Conservation (phyloP, 176 grass and related monocot species). For the Cymbopogon citratus region DNA sequence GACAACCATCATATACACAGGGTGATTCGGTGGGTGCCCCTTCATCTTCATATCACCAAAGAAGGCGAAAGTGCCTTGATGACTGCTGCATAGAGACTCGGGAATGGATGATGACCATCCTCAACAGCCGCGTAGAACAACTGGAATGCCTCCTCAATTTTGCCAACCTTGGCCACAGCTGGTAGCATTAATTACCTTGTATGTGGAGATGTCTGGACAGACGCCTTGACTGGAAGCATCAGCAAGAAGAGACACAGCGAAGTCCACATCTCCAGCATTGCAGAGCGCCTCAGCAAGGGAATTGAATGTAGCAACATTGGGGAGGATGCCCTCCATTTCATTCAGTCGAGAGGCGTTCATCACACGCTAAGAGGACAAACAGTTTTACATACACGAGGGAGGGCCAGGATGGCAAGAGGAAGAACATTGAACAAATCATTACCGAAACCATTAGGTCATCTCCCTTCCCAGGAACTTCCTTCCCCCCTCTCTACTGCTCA, state of each 20-base stretch:
- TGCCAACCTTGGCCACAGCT: slow-evolving; percentile 74
- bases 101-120: slow-evolving; percentile 75
- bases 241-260: slow-evolving; percentile 53
- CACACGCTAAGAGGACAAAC: too few relatives aligned
- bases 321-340: slow-evolving; percentile 51
- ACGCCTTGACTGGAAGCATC: slow-evolving; percentile 64
- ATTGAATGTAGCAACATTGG: slow-evolving; percentile 86
- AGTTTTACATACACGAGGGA: too few relatives aligned
- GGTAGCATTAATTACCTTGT: slow-evolving; percentile 87
- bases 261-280: slow-evolving; percentile 54
- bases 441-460: too few relatives aligned
- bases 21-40: slow-evolving; percentile 64
- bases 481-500: too few relatives aligned
- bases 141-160: slow-evolving; percentile 69
- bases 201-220: slow-evolving; percentile 89
- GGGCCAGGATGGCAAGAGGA: too few relatives aligned
- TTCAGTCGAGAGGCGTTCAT: too few relatives aligned
- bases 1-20: slow-evolving; percentile 91
- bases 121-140: slow-evolving; percentile 75
- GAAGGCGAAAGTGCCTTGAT: slow-evolving; percentile 71
- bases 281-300: slow-evolving; percentile 80
- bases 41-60: slow-evolving; percentile 83
- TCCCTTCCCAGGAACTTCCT: too few relatives aligned
- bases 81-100: slow-evolving; percentile 80
- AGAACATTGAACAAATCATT: too few relatives aligned